Evolutionary conservation across 768 basidiomycete species (phyloP).

Genomic region (Rhizopogon vinicolor): DNA sequence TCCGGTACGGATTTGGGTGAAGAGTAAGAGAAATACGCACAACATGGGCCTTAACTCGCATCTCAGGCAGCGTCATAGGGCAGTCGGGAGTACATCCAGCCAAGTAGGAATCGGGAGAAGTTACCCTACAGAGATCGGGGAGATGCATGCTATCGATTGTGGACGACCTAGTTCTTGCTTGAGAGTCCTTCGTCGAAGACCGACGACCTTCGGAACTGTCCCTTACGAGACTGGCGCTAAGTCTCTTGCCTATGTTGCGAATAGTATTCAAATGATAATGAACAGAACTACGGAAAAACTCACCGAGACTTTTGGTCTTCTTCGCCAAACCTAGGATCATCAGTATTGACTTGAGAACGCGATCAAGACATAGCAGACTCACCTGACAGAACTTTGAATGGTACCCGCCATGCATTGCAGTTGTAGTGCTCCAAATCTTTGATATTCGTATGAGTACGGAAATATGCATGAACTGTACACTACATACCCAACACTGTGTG

Average conservation of each 20-base stretch:
- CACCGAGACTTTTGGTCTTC: neutral
- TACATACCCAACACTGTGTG: slow-evolving; percentile 21
- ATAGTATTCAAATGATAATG: neutral
- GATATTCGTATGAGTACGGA: neutral
- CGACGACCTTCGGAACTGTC: neutral
- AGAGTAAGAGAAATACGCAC: slow-evolving; percentile 10
- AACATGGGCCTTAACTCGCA: slow-evolving; percentile 10
- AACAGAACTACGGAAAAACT: neutral
- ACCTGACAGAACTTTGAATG: neutral
- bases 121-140: neutral
- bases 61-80: slow-evolving; percentile 6
- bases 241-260: neutral
- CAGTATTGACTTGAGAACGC: neutral
- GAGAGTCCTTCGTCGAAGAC: neutral
- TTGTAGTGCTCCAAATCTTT: slow-evolving; percentile 21
- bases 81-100: slow-evolving; percentile 15
- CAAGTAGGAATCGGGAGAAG: slow-evolving; percentile 14
- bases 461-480: neutral
- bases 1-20: neutral
- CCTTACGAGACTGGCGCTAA: neutral
- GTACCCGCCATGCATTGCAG: slow-evolving; percentile 11
- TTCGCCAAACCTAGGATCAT: neutral
- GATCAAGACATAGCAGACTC: too few relatives aligned
- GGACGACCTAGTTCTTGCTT: neutral
- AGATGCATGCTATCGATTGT: neutral